Base-by-base conservation (phyloP, 441 rosid genomes). In the Populus trichocarpa region DNA sequence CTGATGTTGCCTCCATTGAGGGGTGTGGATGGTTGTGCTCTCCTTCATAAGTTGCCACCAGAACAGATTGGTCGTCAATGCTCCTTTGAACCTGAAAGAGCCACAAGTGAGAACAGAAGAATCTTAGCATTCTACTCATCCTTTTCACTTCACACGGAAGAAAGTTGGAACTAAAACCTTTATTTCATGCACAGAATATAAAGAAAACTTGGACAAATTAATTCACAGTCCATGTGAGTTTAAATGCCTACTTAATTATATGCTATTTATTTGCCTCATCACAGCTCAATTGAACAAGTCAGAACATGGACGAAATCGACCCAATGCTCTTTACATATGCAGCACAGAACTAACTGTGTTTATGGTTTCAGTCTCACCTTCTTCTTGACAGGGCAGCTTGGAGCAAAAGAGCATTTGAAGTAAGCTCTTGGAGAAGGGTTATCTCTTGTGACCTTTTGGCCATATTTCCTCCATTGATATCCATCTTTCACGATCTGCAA, bases 381-480 rank as follows among this genome's bases (percentile, higher is more conserved):
- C 92, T 96, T 96, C 80, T 96, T 96, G 50, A 96, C 99, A 9
- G 97, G 96, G 86, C 99, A 96, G 76, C 83, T 87, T 13, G 99
- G 99, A 78, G 99, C 98, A 81, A 88, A 91, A 72, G 98, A 94
- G 86, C 99, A 96, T 80, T 89, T 96, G 93, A 92, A 96, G 87
- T 96, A 96, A 80, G 98, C 99, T 88, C 98, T 88, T 14, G 99
- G 99, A 76, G 87, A 96, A 72, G 99, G 99, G 74, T 96, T 96
- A 75, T 96, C 95, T 87, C 99, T 93, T 8, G 99, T 96, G 30
- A 96, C 98, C 79, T 96, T 96, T 74, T 96, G 99, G 26, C 99
- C 99, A 81, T 96, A 96, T 77, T 96, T 96, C 83, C 99, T 96
- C 99, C 99, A 96, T 79, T 94, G 99, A 83, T 93, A 96, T 69